A percentile compares a stretch with the other conserved stretches of the same genome.
Conservation (phyloP, 2,329 filamentous ascomycete species). For the Colletotrichum nymphaeae region DNA sequence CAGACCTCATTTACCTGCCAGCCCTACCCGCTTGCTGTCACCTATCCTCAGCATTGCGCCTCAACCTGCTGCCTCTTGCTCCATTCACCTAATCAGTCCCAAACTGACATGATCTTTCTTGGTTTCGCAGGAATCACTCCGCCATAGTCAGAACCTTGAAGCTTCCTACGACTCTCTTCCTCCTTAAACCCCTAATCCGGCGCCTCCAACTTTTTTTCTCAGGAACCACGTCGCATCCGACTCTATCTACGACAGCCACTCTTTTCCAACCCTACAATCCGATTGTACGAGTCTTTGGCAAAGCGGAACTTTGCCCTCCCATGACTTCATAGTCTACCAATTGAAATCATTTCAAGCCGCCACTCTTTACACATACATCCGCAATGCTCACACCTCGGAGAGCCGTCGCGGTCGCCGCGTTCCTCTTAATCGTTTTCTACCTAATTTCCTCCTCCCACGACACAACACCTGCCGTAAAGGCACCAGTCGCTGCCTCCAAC, state of each 20-base stretch:
- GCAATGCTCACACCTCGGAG: constrained; percentile 84
- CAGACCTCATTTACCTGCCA: constrained; percentile 27
- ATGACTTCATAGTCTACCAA: constrained; percentile 15
- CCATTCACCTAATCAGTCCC: constrained; percentile 21
- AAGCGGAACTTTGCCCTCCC: neutral
- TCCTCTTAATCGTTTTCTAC: constrained; percentile 76
- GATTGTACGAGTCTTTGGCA: constrained; percentile 2
- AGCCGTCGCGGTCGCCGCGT: constrained; percentile 77
- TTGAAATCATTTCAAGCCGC: neutral
- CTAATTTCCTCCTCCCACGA: constrained; percentile 73
- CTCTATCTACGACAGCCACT: constrained; percentile 2
- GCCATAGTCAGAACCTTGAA: neutral
- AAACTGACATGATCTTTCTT: constrained; percentile 30
- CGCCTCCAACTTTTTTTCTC: neutral
- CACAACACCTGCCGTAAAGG: constrained; percentile 39
- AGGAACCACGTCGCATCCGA: constrained; percentile 20
- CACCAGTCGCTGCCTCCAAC: constrained; percentile 38
- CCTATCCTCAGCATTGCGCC: neutral
- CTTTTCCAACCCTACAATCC: neutral
- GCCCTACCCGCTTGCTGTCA: constrained; percentile 17
- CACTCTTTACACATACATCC: constrained; percentile 19
- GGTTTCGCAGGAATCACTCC: constrained; percentile 19
- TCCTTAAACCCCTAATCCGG: constrained; percentile 18
- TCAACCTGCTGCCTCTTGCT: constrained; percentile 13
- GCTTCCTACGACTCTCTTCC: neutral